These are phyloP conservation scores for Pythium apleroticum DNA, from an alignment of 352 stramenopile genomes.

Conservation along the genomic window DNA sequence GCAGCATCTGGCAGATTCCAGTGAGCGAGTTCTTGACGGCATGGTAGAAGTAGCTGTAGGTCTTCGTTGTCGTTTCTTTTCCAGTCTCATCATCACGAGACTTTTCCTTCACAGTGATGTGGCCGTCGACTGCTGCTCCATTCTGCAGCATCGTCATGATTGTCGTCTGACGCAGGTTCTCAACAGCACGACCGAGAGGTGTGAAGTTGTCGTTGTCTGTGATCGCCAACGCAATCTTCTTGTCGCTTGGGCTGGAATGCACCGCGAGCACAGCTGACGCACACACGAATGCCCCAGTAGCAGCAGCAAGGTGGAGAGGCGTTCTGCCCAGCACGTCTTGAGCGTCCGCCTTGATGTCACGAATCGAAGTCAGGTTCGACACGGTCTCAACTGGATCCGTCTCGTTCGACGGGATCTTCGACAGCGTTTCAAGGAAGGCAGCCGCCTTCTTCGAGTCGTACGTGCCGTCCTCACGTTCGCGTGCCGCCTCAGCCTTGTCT, in stretches of 20 bases:
- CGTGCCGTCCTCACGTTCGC: conserved; percentile 39
- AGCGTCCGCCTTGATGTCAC: conserved; percentile 35
- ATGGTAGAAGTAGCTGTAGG: conserved; percentile 72
- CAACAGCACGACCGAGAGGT: conserved; percentile 50
- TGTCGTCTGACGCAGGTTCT: conserved; percentile 62
- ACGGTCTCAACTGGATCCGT: conserved; percentile 78
- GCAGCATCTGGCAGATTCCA: conserved; percentile 76
- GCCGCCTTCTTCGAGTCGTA: conserved; percentile 54
- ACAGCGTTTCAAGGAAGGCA: conserved; percentile 42
- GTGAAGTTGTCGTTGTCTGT: conserved; percentile 52
- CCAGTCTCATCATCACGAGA: not conserved
- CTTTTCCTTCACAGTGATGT: conserved; percentile 35
- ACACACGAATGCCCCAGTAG: conserved; percentile 74
- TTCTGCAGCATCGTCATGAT: conserved; percentile 79
- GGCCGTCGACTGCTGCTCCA: conserved; percentile 51
- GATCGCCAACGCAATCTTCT: conserved; percentile 35
- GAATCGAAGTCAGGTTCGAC: conserved; percentile 59
- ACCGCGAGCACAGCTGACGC: conserved; percentile 58
- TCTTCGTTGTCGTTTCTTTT: conserved; percentile 29
- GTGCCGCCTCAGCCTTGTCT: conserved; percentile 23
- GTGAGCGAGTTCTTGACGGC: conserved; percentile 67
- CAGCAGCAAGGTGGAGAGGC: conserved; percentile 63
- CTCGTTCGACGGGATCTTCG: conserved; percentile 39
- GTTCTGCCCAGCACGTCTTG: conserved; percentile 58
- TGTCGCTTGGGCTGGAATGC: conserved; percentile 23